Base-by-base conservation (phyloP, 805 yeast genomes). In the Candida boleticola region DNA sequence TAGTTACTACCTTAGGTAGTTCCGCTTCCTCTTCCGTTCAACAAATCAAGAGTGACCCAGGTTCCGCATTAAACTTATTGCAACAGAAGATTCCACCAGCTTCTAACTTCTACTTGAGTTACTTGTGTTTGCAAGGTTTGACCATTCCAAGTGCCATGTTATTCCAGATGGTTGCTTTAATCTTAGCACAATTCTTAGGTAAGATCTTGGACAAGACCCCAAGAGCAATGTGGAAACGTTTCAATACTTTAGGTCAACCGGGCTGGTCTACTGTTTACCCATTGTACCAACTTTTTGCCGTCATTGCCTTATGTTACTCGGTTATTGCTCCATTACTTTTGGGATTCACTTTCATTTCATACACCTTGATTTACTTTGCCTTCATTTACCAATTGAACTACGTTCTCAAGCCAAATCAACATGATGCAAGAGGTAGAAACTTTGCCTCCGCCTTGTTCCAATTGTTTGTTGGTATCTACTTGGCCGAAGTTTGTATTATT, bases 251-350 rank as follows among this genome's bases (percentile, higher is more conserved):
- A 52, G 74, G 80, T 10, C 72, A 76, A 32, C 85, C 90, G 34
- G 75, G 79, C 19, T 89, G 90, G 86, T 95, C 97, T 38, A 80
- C 85, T 14, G 68, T 79, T 11, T 92, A 85, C 64, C 97, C 97
- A 5, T 70, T 75, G 9, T 83, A 82, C 61, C 85, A 89, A 50
- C 73, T 89, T 47, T 70, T 89, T 66, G 79, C 82, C 7, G 82
- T 86, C 27, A 83, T 93, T 52, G 74, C 80, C 52, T 58, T 90
- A 40, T 75, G 82, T 44, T 92, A 92, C 64, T 71, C 96, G 1
- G 76, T 89, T 36, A 87, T 92, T 57, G 71, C 90, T 4, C 93
- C 95, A 43, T 70, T 85, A 43, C 71, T 86, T 36, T 63, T 85
- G 54, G 80, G 82, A 3, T 86, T 86, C 57, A 73, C 85, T n/a